Percentiles rank a stretch among this genome's conserved stretches.
Evolutionary conservation across 2,329 filamentous ascomycete species (phyloP).

Genomic region (Magnaporthiopsis poae): DNA sequence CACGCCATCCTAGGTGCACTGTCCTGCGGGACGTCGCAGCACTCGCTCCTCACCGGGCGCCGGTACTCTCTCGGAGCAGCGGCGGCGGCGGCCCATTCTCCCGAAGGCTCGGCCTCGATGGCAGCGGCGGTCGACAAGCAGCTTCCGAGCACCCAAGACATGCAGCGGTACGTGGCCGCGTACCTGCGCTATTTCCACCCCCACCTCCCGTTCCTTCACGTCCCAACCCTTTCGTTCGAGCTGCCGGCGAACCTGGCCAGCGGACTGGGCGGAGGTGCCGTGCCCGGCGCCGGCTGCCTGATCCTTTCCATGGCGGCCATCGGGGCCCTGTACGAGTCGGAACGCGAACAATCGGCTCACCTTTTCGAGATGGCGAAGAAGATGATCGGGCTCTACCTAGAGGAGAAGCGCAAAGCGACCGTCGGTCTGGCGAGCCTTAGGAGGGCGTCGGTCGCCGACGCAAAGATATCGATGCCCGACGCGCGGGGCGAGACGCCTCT

Average conservation of each 20-base stretch:
- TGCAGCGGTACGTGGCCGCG: conserved; percentile 81
- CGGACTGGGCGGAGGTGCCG: background rate
- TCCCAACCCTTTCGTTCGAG: conserved; percentile 85
- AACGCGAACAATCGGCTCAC: conserved; percentile 68
- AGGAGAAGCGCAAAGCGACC: conserved; percentile 79
- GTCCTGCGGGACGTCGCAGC: conserved; percentile 35
- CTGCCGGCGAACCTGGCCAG: conserved; percentile 47
- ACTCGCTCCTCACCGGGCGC: conserved; percentile 45
- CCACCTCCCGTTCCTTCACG: conserved; percentile 86
- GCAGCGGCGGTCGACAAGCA: conserved; percentile 35
- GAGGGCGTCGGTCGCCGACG: conserved; percentile 30
- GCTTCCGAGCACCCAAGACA: conserved; percentile 71
- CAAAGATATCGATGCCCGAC: conserved; percentile 38
- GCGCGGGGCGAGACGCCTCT: conserved; percentile 67
- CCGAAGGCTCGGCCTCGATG: conserved; percentile 10
- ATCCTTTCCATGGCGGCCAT: conserved; percentile 80
- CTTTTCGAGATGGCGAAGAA: conserved; percentile 90
- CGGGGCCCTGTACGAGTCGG: conserved; percentile 68
- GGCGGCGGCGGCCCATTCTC: conserved; percentile 36
- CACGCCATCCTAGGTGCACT: conserved; percentile 51
- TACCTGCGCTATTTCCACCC: conserved; percentile 91
- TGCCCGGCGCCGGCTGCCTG: conserved; percentile 76
- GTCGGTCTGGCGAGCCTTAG: conserved; percentile 55
- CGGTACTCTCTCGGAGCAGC: conserved; percentile 52
- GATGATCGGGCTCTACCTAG: conserved; percentile 86